Evolutionary conservation across 2,329 filamentous ascomycete genomes (phyloP).

Genomic region (Penicillium sp.): DNA sequence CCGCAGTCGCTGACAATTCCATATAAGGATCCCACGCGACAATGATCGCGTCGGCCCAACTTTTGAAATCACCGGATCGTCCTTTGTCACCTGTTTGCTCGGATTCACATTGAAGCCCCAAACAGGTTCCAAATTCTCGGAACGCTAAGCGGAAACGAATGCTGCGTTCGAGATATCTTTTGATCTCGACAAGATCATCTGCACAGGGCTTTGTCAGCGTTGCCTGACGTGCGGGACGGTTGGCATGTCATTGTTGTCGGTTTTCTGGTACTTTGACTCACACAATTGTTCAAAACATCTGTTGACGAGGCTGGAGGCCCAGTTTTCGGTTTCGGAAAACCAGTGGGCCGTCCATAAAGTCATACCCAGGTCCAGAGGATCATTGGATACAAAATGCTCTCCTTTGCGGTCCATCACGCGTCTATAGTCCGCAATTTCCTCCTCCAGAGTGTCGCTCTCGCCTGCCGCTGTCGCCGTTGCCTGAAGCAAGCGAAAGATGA

Average conservation of each 20-base stretch:
- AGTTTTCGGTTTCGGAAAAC: conserved; percentile 42
- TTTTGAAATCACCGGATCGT: conserved; percentile 24
- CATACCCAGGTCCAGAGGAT: conserved; percentile 56
- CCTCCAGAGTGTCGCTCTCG: conserved; percentile 33
- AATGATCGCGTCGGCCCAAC: conserved; percentile 32
- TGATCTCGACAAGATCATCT: conserved; percentile 35
- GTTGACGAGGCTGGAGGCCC: conserved; percentile 40
- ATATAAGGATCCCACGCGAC: conserved; percentile 36
- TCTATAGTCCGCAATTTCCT: conserved; percentile 51
- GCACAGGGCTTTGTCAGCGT: background rate
- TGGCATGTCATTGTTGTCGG: too few relatives aligned
- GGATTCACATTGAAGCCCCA: conserved; percentile 44
- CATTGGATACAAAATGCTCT: conserved; percentile 41
- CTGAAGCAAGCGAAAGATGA: conserved; percentile 47
- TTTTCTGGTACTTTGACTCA: conserved; percentile 12
- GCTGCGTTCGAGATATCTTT: conserved; percentile 31
- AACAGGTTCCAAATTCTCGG: conserved; percentile 49
- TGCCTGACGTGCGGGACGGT: too few relatives aligned
- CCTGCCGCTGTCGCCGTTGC: conserved; percentile 31
- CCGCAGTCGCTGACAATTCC: conserved; percentile 28
- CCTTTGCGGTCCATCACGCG: conserved; percentile 44
- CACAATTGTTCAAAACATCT: conserved; percentile 35
- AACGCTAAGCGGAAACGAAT: conserved; percentile 44
- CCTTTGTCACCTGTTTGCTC: conserved; percentile 32
- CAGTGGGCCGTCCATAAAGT: conserved; percentile 53